Conservation (phyloP, 805 yeast genomes). For the Candida jianshihensis region DNA sequence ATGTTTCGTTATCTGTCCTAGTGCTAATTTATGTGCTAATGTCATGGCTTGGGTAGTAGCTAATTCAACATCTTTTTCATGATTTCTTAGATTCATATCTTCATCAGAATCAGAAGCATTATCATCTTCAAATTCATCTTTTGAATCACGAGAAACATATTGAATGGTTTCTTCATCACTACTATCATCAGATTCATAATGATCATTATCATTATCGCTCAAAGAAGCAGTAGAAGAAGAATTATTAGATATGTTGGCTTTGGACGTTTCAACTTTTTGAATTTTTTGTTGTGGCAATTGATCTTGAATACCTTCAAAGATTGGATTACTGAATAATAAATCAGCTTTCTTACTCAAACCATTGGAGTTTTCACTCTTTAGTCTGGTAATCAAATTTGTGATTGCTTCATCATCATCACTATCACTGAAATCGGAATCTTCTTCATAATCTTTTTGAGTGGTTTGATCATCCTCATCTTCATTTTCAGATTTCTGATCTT, state of each 20-base stretch:
- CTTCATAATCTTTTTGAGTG: constrained; percentile 36
- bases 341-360: constrained; percentile 35
- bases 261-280: constrained; percentile 4
- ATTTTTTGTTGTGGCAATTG: constrained; percentile 17
- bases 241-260: constrained; percentile 5
- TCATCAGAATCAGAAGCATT: constrained; percentile 46
- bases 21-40: constrained; percentile 88
- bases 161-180: constrained; percentile 30
- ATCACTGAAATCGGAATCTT: constrained; percentile 24
- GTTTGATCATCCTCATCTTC: constrained; percentile 26
- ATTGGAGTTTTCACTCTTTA: constrained; percentile 38
- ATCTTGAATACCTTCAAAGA: constrained; percentile 42
- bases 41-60: constrained; percentile 98
- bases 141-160: constrained; percentile 37
- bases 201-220: constrained; percentile 10
- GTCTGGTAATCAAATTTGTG: constrained; percentile 47
- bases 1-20: constrained; percentile 78
- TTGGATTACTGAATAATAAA: constrained; percentile 44
- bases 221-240: constrained; percentile 20
- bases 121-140: constrained; percentile 26
- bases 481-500: constrained; percentile 32
- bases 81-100: constrained; percentile 37
- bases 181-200: constrained; percentile 11
- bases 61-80: constrained; percentile 63
- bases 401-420: constrained; percentile 71